Evolutionary conservation across 2,329 filamentous ascomycete species (phyloP).

Genomic region (Aspergillus neoniger): DNA sequence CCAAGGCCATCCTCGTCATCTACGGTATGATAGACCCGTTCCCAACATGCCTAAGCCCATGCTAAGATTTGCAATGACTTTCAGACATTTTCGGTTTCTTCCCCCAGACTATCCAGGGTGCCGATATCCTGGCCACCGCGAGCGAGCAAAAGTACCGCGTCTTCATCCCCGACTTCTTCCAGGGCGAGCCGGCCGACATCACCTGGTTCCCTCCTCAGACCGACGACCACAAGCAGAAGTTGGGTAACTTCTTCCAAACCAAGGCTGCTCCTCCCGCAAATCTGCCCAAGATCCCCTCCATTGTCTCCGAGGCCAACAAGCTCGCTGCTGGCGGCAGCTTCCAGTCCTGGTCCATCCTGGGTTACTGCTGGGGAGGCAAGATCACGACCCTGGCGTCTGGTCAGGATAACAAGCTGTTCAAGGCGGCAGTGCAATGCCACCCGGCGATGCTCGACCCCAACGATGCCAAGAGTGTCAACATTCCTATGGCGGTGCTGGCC

Average conservation of each 20-base stretch:
- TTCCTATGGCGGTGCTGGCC: slow-evolving; percentile 60
- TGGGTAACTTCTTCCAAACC: slow-evolving; percentile 61
- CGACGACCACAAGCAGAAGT: slow-evolving; percentile 61
- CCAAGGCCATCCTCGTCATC: slow-evolving; percentile 59
- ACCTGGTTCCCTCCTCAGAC: slow-evolving; percentile 62
- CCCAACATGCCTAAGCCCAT: neutral
- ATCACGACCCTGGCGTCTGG: slow-evolving; percentile 58
- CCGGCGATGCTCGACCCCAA: slow-evolving; percentile 63
- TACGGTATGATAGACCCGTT: slow-evolving; percentile 41
- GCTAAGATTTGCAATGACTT: neutral
- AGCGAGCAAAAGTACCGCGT: slow-evolving; percentile 74
- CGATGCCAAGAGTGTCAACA: slow-evolving; percentile 57
- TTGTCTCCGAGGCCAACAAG: slow-evolving; percentile 57
- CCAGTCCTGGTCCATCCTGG: slow-evolving; percentile 60
- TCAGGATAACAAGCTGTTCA: slow-evolving; percentile 54
- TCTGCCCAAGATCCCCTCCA: slow-evolving; percentile 56
- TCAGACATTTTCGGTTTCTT: slow-evolving; percentile 66
- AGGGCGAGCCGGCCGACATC: slow-evolving; percentile 68
- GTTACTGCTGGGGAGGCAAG: slow-evolving; percentile 63
- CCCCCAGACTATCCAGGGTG: slow-evolving; percentile 63
- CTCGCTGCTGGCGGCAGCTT: slow-evolving; percentile 45
- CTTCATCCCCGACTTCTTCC: slow-evolving; percentile 91
- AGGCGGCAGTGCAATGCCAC: slow-evolving; percentile 58
- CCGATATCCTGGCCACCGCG: slow-evolving; percentile 61
- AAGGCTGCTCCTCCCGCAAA: slow-evolving; percentile 60